Conservation (phyloP, 371 early-diverging fungal species). For the Conidiobolus coronatus region DNA sequence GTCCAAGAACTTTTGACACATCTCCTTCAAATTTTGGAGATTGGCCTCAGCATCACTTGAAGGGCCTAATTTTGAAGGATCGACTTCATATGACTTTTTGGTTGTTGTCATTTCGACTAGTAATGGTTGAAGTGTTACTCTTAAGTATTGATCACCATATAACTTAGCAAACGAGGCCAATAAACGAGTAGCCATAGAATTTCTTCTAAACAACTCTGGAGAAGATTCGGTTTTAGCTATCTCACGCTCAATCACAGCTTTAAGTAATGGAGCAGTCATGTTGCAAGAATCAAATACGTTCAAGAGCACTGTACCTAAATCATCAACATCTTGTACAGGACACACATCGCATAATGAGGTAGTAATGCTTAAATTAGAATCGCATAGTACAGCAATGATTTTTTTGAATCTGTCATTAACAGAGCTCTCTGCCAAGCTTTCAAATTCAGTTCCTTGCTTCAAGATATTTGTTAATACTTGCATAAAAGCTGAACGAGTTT, state of each 20-base stretch:
- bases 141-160: conserved; percentile 64
- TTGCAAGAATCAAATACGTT: conserved; percentile 57
- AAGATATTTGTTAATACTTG: conserved; percentile 78
- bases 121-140: conserved; percentile 49
- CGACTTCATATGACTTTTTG: conserved; percentile 48
- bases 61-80: conserved; percentile 47
- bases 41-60: conserved; percentile 40
- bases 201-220: conserved; percentile 71
- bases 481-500: conserved; percentile 72
- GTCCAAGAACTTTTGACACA: conserved; percentile 57
- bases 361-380: conserved; percentile 41
- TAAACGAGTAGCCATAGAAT: conserved; percentile 71
- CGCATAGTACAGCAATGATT: conserved; percentile 38
- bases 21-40: conserved; percentile 46
- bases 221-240: conserved; percentile 31
- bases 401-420: conserved; percentile 49
- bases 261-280: conserved; percentile 40
- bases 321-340: conserved; percentile 68
- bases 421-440: conserved; percentile 50
- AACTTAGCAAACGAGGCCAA: conserved; percentile 59
- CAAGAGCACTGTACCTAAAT: conserved; percentile 50
- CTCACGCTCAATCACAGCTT: conserved; percentile 62
- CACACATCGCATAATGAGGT: conserved; percentile 70
- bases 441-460: conserved; percentile 68
- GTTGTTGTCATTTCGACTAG: conserved; percentile 23